Percentiles rank a stretch among this genome's conserved stretches.
phyloP scores from a whole-genome alignment of 352 stramenopile species.

The Phytophthora pistaciae region DNA sequence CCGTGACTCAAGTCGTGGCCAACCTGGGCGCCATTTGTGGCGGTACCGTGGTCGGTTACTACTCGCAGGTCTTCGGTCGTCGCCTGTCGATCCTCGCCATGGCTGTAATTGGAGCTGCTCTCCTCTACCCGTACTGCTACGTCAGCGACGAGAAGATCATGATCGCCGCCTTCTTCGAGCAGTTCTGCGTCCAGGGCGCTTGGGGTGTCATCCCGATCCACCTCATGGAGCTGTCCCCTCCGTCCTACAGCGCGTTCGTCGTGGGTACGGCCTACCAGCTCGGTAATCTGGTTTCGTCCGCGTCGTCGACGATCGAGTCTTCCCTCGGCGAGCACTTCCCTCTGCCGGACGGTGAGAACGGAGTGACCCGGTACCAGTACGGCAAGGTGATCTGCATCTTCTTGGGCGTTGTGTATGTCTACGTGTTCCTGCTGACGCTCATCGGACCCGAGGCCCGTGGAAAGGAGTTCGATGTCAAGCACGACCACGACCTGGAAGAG shows the following conservation, averaged over 20 bases:
- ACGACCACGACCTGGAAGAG: conserved; percentile 48
- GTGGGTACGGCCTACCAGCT: conserved; percentile 64
- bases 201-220: conserved; percentile 56
- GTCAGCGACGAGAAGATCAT: conserved; percentile 38
- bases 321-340: conserved; percentile 56
- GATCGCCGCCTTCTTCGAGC: conserved; percentile 54
- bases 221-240: conserved; percentile 64
- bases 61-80: conserved; percentile 61
- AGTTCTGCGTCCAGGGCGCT: conserved; percentile 58
- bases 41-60: conserved; percentile 62
- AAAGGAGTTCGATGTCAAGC: conserved; percentile 59
- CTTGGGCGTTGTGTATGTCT: conserved; percentile 56
- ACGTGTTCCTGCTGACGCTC: conserved; percentile 56
- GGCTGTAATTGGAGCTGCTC: conserved; percentile 34
- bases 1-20: conserved; percentile 54
- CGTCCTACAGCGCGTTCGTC: conserved; percentile 58
- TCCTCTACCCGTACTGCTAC: conserved; percentile 65
- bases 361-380: conserved; percentile 52
- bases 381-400: conserved; percentile 62
- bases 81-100: conserved; percentile 54
- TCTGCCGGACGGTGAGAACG: conserved; percentile 35
- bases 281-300: conserved; percentile 62
- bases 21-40: conserved; percentile 59
- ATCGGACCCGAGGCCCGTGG: conserved; percentile 55
- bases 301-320: conserved; percentile 62